Percentiles rank a stretch among this genome's conserved stretches.
phyloP scores from a whole-genome alignment of 164 flowering plant genomes.

The Aristolochia contorta region DNA sequence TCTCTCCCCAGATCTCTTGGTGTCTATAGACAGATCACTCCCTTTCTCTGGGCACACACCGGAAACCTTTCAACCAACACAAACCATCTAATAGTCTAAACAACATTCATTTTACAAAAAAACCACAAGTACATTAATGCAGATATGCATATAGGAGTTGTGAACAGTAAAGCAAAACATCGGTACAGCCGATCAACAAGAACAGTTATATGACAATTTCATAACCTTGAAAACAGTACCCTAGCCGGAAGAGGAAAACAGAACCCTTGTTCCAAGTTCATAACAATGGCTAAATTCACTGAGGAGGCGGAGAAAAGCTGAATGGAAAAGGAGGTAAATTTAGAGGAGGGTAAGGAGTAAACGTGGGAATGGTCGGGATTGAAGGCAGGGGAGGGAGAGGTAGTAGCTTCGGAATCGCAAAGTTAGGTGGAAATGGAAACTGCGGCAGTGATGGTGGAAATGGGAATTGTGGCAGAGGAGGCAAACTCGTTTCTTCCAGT shows the following conservation, averaged over 20 bases:
- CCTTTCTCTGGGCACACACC: too few species aligned
- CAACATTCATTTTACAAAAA: not conserved
- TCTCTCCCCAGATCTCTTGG: not conserved
- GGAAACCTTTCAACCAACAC: not conserved
- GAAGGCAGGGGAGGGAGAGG: not conserved
- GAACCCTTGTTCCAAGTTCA: not conserved
- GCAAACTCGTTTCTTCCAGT: not conserved
- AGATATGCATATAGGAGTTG: not conserved
- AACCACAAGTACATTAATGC: not conserved
- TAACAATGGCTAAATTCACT: not conserved
- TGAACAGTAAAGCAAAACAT: not conserved
- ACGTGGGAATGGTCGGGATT: not conserved
- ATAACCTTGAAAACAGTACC: not conserved
- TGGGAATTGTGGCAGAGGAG: constrained; percentile 3
- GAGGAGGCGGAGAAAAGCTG: not conserved
- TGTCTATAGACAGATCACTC: too few species aligned
- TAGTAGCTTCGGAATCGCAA: not conserved
- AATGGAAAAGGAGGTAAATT: not conserved
- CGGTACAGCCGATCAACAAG: too few species aligned
- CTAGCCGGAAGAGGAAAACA: too few species aligned
- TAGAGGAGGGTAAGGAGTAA: constrained; percentile 2
- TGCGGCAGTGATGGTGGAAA: not conserved
- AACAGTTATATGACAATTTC: too few species aligned
- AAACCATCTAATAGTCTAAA: not conserved
- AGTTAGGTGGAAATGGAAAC: not conserved